phyloP scores from a whole-genome alignment of 306 rosid species.

The Fragaria vesca region DNA sequence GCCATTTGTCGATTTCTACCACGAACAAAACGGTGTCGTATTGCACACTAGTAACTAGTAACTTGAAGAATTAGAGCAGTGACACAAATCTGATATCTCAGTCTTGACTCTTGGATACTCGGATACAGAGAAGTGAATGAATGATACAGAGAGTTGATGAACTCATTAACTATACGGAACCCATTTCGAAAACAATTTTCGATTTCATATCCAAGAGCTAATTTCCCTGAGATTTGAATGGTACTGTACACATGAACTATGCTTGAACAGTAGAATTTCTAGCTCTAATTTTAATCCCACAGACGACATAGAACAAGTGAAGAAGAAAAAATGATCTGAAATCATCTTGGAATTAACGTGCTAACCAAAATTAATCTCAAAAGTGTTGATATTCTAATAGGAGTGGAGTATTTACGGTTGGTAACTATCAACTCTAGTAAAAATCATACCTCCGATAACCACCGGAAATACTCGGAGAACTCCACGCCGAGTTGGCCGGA shows the following conservation, averaged over 20 bases:
- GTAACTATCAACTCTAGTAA: not conserved
- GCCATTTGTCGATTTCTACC: not conserved
- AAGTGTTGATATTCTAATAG: not conserved
- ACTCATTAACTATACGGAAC: not conserved
- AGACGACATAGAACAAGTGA: not conserved
- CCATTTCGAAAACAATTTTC: not conserved
- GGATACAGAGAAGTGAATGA: not conserved
- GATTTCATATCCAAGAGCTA: not conserved
- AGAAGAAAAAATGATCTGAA: not conserved
- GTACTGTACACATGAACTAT: not conserved
- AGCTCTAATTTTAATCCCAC: not conserved
- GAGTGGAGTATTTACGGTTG: slow-evolving; percentile 32
- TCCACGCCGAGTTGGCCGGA: slow-evolving; percentile 67
- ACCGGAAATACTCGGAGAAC: slow-evolving; percentile 76
- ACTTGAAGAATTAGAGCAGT: not conserved
- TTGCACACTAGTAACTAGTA: not conserved
- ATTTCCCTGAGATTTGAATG: not conserved
- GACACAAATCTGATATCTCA: not conserved
- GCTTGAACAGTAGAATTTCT: not conserved
- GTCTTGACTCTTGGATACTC: slow-evolving; percentile 13
- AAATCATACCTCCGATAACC: slow-evolving; percentile 84
- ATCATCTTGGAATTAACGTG: not conserved
- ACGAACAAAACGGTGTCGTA: not conserved
- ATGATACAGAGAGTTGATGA: not conserved
- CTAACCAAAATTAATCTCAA: not conserved